Conservation (phyloP, 2,329 filamentous ascomycete species). For the Apiospora aurea region DNA sequence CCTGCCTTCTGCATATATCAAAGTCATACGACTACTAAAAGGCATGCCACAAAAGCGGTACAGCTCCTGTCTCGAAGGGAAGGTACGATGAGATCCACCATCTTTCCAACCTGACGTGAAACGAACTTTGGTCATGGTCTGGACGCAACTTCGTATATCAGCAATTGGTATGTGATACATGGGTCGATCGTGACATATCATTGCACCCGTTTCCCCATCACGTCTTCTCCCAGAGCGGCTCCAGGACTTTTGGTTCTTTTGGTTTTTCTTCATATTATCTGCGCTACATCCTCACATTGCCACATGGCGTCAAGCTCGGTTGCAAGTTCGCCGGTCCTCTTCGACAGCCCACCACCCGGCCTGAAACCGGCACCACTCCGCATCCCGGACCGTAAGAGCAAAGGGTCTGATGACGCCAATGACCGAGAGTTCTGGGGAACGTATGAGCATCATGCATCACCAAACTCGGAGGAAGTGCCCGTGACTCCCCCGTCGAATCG, state of each 20-base stretch:
- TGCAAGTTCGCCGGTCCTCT: conserved; percentile 31
- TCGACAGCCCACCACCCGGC: conserved; percentile 28
- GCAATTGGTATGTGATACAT: background rate
- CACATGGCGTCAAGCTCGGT: conserved; percentile 33
- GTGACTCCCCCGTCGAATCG: background rate
- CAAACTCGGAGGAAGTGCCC: background rate
- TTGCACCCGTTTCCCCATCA: background rate
- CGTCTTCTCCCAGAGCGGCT: background rate
- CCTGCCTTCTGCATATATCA: background rate
- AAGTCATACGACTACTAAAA: background rate
- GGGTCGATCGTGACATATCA: background rate
- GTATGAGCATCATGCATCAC: background rate
- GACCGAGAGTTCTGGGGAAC: background rate
- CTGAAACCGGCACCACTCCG: conserved; percentile 36
- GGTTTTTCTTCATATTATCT: background rate
- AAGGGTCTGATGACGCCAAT: conserved; percentile 11
- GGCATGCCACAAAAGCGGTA: background rate
- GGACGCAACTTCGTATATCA: background rate
- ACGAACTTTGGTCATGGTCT: no score
- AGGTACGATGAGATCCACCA: background rate
- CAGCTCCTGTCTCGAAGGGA: background rate
- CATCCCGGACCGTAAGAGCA: conserved; percentile 32
- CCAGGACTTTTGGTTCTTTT: background rate
- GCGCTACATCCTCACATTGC: conserved; percentile 24
- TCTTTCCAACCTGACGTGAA: background rate